Evolutionary conservation across 805 yeast species (phyloP).

Genomic region (Isabelozyma pseudorhagii): DNA sequence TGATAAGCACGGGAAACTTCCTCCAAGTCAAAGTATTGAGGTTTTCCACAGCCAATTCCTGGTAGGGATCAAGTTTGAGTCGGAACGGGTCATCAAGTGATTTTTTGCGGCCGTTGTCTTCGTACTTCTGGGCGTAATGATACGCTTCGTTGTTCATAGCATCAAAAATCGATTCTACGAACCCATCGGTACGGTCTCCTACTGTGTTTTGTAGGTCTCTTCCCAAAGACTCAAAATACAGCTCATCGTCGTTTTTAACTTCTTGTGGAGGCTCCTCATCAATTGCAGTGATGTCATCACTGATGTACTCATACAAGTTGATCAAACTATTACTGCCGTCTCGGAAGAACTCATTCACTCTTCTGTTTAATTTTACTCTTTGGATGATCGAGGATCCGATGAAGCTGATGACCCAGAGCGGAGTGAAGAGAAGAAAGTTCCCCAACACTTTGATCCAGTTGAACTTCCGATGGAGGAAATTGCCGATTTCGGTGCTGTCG

Average conservation of each 20-base stretch:
- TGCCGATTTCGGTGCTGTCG: slow-evolving; percentile 4
- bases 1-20: slow-evolving; percentile 68
- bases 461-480: slow-evolving; percentile 35
- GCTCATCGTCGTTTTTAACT: background rate
- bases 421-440: slow-evolving; percentile 51
- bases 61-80: slow-evolving; percentile 39
- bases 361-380: slow-evolving; percentile 23
- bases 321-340: slow-evolving; percentile 23
- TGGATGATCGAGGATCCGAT: slow-evolving; percentile 40
- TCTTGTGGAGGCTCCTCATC: background rate
- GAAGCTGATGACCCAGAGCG: slow-evolving; percentile 62
- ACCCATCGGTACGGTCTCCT: slow-evolving; percentile 59
- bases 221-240: slow-evolving; percentile 9
- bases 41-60: slow-evolving; percentile 47
- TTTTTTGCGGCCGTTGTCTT: slow-evolving; percentile 2
- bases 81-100: slow-evolving; percentile 17
- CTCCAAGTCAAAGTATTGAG: slow-evolving; percentile 64
- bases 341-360: slow-evolving; percentile 25
- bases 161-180: slow-evolving; percentile 61
- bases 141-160: slow-evolving; percentile 45
- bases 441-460: slow-evolving; percentile 48
- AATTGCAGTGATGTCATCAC: slow-evolving; percentile 8
- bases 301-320: slow-evolving; percentile 23
- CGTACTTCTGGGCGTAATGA: slow-evolving; percentile 11
- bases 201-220: slow-evolving; percentile 27